Conservation (phyloP, 805 yeast species). For the Zygoascus flipseniorum region DNA sequence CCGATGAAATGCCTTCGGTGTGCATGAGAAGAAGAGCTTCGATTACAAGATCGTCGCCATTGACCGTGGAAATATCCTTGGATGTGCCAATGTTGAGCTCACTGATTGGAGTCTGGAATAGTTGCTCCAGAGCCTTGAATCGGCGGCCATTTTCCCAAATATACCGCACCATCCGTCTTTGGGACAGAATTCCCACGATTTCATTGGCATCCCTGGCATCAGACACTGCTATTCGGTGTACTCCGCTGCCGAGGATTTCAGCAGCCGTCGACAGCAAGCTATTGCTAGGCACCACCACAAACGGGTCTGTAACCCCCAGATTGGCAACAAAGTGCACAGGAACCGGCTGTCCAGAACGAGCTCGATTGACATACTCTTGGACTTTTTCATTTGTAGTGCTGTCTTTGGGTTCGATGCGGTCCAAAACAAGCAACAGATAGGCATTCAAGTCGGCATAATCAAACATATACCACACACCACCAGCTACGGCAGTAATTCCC, state of each 20-base stretch:
- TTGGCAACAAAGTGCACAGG: slow-evolving; percentile 84
- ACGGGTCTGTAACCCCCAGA: slow-evolving; percentile 82
- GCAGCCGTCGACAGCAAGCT: slow-evolving; percentile 60
- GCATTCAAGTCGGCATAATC: slow-evolving; percentile 90
- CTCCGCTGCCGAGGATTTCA: slow-evolving; percentile 89
- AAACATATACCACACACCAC: slow-evolving; percentile 45
- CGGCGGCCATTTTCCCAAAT: slow-evolving; percentile 90
- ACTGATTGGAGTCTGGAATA: slow-evolving; percentile 58
- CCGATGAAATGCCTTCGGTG: slow-evolving; percentile 71
- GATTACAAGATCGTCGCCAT: slow-evolving; percentile 78
- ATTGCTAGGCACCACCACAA: slow-evolving; percentile 62
- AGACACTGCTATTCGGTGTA: slow-evolving; percentile 83
- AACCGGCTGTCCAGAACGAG: slow-evolving; percentile 81
- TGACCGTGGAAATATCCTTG: slow-evolving; percentile 61
- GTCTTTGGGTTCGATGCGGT: slow-evolving; percentile 40
- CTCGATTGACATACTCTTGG: slow-evolving; percentile 42
- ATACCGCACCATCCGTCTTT: slow-evolving; percentile 75
- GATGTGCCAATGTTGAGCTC: slow-evolving; percentile 65
- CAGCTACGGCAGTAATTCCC: slow-evolving; percentile 1
- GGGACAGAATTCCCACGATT: slow-evolving; percentile 81
- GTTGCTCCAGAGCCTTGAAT: slow-evolving; percentile 71
- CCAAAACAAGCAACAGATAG: slow-evolving; percentile 73
- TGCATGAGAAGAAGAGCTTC: slow-evolving; percentile 86
- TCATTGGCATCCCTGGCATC: slow-evolving; percentile 39
- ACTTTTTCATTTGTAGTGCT: slow-evolving; percentile 8